Percentiles rank a stretch among this genome's conserved stretches.
These are phyloP conservation scores for Podospora appendiculata DNA, from an alignment of 495 filamentous ascomycete genomes.

Conservation along the genomic window DNA sequence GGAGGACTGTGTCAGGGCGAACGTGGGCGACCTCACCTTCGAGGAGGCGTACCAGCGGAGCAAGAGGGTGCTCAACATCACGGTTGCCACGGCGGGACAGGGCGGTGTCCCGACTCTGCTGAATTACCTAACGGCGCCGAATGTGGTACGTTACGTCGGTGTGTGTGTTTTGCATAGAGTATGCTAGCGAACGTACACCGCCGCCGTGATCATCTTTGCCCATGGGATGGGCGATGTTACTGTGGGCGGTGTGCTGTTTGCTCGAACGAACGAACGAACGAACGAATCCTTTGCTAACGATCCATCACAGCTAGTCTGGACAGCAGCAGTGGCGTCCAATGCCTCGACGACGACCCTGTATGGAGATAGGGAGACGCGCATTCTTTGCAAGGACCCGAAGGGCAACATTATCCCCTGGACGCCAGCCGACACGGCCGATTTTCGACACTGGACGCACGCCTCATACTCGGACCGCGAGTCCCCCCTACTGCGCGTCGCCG, in stretches of 20 bases:
- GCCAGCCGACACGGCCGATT: slow-evolving; percentile 55
- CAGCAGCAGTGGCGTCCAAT: slow-evolving; percentile 88
- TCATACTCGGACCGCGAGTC: slow-evolving; percentile 69
- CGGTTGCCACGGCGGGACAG: slow-evolving; percentile 64
- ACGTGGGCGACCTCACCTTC: slow-evolving; percentile 86
- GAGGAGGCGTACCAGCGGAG: slow-evolving; percentile 86
- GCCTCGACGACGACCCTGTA: slow-evolving; percentile 63
- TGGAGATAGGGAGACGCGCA: slow-evolving; percentile 48
- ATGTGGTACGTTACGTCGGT: slow-evolving; percentile 87
- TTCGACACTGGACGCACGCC: slow-evolving; percentile 60
- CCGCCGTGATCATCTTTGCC: no score
- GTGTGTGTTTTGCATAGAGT: no score
- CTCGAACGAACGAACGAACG: no score
- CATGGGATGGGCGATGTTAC: no score
- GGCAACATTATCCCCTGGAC: slow-evolving; percentile 78
- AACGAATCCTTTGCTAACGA: not conserved
- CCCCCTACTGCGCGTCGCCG: slow-evolving; percentile 73
- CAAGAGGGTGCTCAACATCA: slow-evolving; percentile 87
- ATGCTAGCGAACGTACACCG: no score
- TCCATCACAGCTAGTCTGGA: slow-evolving; percentile 69
- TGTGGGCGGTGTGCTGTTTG: no score
- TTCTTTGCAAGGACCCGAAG: slow-evolving; percentile 76
- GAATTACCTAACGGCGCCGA: slow-evolving; percentile 90
- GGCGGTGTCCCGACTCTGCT: slow-evolving; percentile 78
- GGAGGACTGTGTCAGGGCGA: slow-evolving; percentile 77